Conservation (phyloP, 257 asterid species). For the Prunella vulgaris region DNA sequence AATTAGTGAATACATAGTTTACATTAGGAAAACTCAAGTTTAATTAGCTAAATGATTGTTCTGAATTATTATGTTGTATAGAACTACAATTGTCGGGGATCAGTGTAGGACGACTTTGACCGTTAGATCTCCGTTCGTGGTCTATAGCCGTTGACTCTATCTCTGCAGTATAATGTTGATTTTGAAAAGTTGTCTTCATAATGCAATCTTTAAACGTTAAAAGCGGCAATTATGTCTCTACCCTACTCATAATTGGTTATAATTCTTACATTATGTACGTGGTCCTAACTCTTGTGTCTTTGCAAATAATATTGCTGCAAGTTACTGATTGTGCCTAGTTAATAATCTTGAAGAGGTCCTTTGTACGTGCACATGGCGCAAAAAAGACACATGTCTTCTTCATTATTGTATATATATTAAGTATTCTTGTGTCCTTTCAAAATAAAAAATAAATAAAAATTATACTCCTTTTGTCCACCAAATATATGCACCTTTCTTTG, state of each 20-base stretch:
- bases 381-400: not conserved
- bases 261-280: slow-evolving; percentile 12
- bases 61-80: too few species aligned
- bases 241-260: slow-evolving; percentile 17
- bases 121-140: too few species aligned
- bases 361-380: slow-evolving; percentile 15
- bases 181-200: not conserved
- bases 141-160: too few species aligned
- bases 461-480: too few species aligned
- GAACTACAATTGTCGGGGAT: too few species aligned
- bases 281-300: slow-evolving; percentile 12
- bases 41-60: too few species aligned
- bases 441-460: too few species aligned
- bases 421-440: too few species aligned
- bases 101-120: too few species aligned
- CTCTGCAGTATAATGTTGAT: not conserved
- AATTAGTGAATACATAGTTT: too few species aligned
- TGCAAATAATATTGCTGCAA: slow-evolving; percentile 7
- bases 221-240: slow-evolving; percentile 3
- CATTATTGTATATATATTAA: not conserved
- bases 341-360: not conserved
- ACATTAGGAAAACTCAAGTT: too few species aligned
- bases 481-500: too few species aligned
- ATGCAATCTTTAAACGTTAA: slow-evolving; percentile 1
- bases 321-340: slow-evolving; percentile 1